These are phyloP conservation scores for Vigna trinervia DNA, from an alignment of 306 rosid genomes.

Conservation along the genomic window DNA sequence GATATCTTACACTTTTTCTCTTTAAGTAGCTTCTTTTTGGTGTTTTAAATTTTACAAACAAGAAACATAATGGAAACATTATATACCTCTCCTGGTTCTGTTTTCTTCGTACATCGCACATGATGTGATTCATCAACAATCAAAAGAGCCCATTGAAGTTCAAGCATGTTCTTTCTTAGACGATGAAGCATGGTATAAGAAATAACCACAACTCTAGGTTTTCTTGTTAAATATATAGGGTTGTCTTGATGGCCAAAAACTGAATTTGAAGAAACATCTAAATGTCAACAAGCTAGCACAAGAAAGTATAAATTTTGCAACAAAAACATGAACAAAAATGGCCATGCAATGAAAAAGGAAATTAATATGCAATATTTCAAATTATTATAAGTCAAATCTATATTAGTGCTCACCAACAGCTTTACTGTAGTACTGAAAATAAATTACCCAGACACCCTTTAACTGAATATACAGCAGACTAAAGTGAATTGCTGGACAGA, in stretches of 20 bases:
- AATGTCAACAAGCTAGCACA: slow-evolving; percentile 29
- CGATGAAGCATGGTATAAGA: slow-evolving; percentile 95
- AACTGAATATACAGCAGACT: slow-evolving; percentile 21
- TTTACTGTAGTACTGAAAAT: background rate
- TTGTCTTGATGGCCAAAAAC: slow-evolving; percentile 93
- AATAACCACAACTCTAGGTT: slow-evolving; percentile 86
- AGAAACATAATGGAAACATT: slow-evolving; percentile 32
- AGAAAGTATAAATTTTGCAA: slow-evolving; percentile 14
- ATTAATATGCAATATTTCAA: background rate
- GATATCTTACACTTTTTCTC: too few species aligned
- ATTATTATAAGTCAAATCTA: background rate
- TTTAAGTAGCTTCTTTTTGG: background rate
- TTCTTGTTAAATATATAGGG: slow-evolving; percentile 70
- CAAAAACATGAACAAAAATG: slow-evolving; percentile 27
- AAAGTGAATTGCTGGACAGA: background rate
- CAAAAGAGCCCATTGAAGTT: slow-evolving; percentile 79
- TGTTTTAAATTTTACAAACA: slow-evolving; percentile 33
- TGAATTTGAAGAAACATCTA: slow-evolving; percentile 50
- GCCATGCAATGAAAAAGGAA: slow-evolving; percentile 23
- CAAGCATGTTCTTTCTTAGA: slow-evolving; percentile 81
- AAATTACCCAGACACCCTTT: background rate
- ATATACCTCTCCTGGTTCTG: slow-evolving; percentile 88
- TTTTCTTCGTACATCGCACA: slow-evolving; percentile 80
- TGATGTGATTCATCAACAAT: slow-evolving; percentile 98
- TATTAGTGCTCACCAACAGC: background rate